Percentiles rank a stretch among this genome's conserved stretches.
Conservation (phyloP, 2,329 filamentous ascomycete species). For the Aspergillus niger region DNA sequence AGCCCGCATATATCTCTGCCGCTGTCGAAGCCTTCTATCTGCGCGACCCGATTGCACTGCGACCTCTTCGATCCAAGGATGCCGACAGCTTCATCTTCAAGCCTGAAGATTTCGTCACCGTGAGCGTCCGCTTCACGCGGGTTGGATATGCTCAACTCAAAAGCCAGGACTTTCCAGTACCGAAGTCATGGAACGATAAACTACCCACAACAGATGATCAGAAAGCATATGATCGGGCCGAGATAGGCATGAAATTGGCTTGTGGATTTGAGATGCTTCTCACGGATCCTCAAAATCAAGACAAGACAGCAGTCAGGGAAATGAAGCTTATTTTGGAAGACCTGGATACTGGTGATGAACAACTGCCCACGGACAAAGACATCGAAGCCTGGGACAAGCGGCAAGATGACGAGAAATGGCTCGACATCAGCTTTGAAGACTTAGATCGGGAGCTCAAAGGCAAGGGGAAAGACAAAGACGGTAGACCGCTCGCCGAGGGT, state of each 20-base stretch:
- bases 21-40: conserved; percentile 92
- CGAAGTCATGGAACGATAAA: conserved; percentile 58
- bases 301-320: conserved; percentile 71
- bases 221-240: conserved; percentile 52
- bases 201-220: conserved; percentile 45
- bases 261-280: conserved; percentile 90
- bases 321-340: conserved; percentile 76
- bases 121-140: conserved; percentile 81
- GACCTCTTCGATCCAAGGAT: conserved; percentile 63
- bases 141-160: conserved; percentile 88
- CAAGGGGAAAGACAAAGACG: conserved; percentile 46
- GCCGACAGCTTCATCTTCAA: conserved; percentile 64
- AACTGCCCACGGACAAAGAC: conserved; percentile 71
- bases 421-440: conserved; percentile 87
- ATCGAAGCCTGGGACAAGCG: conserved; percentile 68
- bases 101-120: conserved; percentile 75
- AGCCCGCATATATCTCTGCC: conserved; percentile 75
- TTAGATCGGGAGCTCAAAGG: conserved; percentile 78
- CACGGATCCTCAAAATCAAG: conserved; percentile 65
- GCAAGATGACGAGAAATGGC: conserved; percentile 87
- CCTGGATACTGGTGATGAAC: conserved; percentile 68
- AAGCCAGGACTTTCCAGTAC: conserved; percentile 74
- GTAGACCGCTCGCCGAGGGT: conserved; percentile 24
- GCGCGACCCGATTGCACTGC: conserved; percentile 75
- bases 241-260: conserved; percentile 84